Conservation (phyloP, 2,329 filamentous ascomycete species). For the Exophiala sp. region DNA sequence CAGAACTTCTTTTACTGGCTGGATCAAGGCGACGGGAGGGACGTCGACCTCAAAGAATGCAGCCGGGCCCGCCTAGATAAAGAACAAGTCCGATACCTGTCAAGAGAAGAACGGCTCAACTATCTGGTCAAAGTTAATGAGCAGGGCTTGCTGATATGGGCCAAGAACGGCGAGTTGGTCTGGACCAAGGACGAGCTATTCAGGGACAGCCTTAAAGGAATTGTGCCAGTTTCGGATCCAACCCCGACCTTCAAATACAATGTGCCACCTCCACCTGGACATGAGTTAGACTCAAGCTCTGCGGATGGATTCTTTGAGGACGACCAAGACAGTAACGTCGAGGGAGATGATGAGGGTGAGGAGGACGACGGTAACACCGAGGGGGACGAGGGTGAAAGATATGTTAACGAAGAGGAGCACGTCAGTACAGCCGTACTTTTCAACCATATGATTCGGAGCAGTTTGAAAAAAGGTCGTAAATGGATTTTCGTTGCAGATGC, state of each 20-base stretch:
- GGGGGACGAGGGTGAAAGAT: conserved; percentile 57
- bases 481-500: conserved; percentile 80
- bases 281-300: conserved; percentile 21
- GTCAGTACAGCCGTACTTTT: conserved; percentile 69
- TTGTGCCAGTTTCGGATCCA: conserved; percentile 60
- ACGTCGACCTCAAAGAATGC: conserved; percentile 67
- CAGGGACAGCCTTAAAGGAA: conserved; percentile 64
- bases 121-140: conserved; percentile 76
- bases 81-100: conserved; percentile 80
- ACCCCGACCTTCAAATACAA: conserved; percentile 53
- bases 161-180: conserved; percentile 73
- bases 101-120: conserved; percentile 72
- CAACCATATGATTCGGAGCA: conserved; percentile 69
- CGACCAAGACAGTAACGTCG: conserved; percentile 15
- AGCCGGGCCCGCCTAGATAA: conserved; percentile 70
- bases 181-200: conserved; percentile 62
- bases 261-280: conserved; percentile 25
- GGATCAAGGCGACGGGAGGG: conserved; percentile 72
- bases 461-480: conserved; percentile 77
- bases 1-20: conserved; percentile 96
- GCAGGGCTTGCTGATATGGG: conserved; percentile 78
- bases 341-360: conserved; percentile 35
- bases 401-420: conserved; percentile 62
- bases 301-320: conserved; percentile 28
- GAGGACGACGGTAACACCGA: conserved; percentile 16